These are phyloP conservation scores for Vachellia collinsii DNA, from an alignment of 306 rosid genomes.

Conservation along the genomic window DNA sequence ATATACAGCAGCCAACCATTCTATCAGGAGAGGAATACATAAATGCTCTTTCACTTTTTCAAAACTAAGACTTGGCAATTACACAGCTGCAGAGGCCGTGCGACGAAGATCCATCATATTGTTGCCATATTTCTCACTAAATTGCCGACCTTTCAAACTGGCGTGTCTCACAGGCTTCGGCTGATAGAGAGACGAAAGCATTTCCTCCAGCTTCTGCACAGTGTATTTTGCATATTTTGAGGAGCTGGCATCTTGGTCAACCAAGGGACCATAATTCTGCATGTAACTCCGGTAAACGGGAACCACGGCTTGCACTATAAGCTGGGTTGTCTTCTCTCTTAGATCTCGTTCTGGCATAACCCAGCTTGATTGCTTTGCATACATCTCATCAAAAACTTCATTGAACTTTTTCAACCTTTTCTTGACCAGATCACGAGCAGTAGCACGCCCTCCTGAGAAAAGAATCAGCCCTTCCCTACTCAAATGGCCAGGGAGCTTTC, in stretches of 20 bases:
- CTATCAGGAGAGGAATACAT: slow-evolving; percentile 13
- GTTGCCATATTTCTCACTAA: slow-evolving; percentile 70
- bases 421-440: slow-evolving; percentile 99
- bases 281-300: slow-evolving; percentile 98
- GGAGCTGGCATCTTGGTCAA: slow-evolving; percentile 88
- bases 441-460: slow-evolving; percentile 97
- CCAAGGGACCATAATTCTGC: slow-evolving; percentile 99
- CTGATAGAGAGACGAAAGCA: slow-evolving; percentile 76
- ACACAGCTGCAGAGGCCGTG: slow-evolving; percentile 77
- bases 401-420: slow-evolving; percentile 89
- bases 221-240: slow-evolving; percentile 83
- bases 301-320: slow-evolving; percentile 88
- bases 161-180: slow-evolving; percentile 77
- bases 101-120: slow-evolving; percentile 75
- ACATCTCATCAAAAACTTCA: slow-evolving; percentile 88
- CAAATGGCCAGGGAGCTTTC: slow-evolving; percentile 87
- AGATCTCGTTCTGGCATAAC: slow-evolving; percentile 70
- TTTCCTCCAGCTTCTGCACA: slow-evolving; percentile 88
- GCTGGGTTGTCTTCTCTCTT: slow-evolving; percentile 90
- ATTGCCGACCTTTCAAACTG: slow-evolving; percentile 77
- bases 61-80: slow-evolving; percentile 39
- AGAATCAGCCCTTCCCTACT: slow-evolving; percentile 95
- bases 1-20: slow-evolving; percentile 55
- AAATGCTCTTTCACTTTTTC: slow-evolving; percentile 29
- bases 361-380: slow-evolving; percentile 75